Base-by-base conservation (phyloP, 1,139 yeast species). In the Meyerozyma athensensis region DNA sequence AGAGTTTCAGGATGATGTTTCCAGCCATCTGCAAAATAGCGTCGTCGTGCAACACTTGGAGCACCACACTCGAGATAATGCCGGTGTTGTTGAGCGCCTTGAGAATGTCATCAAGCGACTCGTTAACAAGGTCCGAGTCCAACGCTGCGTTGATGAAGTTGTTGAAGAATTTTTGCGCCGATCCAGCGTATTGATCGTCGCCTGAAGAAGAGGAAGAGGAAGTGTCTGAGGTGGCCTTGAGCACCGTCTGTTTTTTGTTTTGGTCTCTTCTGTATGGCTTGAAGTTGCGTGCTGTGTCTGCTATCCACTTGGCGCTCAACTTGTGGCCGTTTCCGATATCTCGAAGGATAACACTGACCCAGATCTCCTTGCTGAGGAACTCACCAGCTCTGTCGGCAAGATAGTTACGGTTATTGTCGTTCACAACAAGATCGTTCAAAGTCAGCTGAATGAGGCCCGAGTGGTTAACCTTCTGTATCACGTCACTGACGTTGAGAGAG, bases 41-140 rank as follows among this genome's bases (percentile, higher is more conserved):
- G 30, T 50, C 45, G 41, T 62, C 60, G 7, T 56, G 49, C 12
- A 63, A 22, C 4, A 60, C 35, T 30, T 60, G 52, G 43, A 65
- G 46, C 4, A 58, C 51, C 10, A 62, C 43, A 2, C 69, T 65
- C 1, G 53, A 55, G 2, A 57, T 46, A 16, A 67, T 53, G 4
- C 58, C 61, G 8, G 72, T 57, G 34, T 58, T 46, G 40, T 63
- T 63, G 30, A 70, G 49, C 0, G 68, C 72, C 7, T 35, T 41
- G 19, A 68, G 44, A 3, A 68, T 43, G 13, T 59, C 53, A 10
- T 45, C 46, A 14, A 63, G 30, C 13, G 65, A 52, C 5, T 50
- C 45, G 12, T 52, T 40, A 19, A 62, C 53, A 4, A 63, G 38
- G 6, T 53, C 43, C 3, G 68, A 61, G 18, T 48, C 46, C 10